Base-by-base conservation (phyloP, 2,329 filamentous ascomycete species). In the Cladosporium velox region DNA sequence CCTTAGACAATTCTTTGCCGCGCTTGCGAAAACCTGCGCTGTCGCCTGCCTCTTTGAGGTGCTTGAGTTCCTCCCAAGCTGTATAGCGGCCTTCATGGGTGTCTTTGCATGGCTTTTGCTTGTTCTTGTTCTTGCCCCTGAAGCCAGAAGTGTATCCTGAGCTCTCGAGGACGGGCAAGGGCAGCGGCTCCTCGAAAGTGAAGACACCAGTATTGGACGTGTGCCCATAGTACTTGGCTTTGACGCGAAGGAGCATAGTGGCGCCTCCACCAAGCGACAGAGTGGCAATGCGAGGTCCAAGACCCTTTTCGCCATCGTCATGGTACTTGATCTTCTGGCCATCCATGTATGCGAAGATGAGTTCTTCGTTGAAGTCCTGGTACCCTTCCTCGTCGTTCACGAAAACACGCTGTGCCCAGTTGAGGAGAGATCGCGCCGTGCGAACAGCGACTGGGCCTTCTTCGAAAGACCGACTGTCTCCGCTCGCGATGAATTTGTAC, bases 401-500 rank as follows among this genome's bases (percentile, higher is more conserved):
- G 0, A 86, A 74, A 0, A 83, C 77, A 21, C 74, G 72, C 52
- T 80, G 68, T 1, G 83, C 83, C 86, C 86, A 89, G 28, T 82
- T 83, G 57, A 89, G 70, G 3, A 85, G 80, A 6, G 82, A 80
- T 0, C 88, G 79, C 0, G 83, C 81, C 54, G 81, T 77, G 6
- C 84, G 78, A 1, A 90, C 80, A 1, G 74, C 68, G 68, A 70
- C 72, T 2, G 75, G 84, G 0, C 86, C 83, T 4, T 81, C 77
- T 1, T 76, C 70, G 66, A 88, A 88, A 0, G 79, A 76, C n/a
- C 75, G 78, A 4, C 81, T 85, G 6, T 82, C 77, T 2, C 86
- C 84, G 1, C 81, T 78, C 1, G 88, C 87, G 41, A 86, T 82
- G 71, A 88, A 91, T 64, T 90, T 90, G 75, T 91, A 91, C 0